A percentile compares a stretch with the other conserved stretches of the same genome.
phyloP scores from a whole-genome alignment of 208 protist species.

The Angomonas deanei region DNA sequence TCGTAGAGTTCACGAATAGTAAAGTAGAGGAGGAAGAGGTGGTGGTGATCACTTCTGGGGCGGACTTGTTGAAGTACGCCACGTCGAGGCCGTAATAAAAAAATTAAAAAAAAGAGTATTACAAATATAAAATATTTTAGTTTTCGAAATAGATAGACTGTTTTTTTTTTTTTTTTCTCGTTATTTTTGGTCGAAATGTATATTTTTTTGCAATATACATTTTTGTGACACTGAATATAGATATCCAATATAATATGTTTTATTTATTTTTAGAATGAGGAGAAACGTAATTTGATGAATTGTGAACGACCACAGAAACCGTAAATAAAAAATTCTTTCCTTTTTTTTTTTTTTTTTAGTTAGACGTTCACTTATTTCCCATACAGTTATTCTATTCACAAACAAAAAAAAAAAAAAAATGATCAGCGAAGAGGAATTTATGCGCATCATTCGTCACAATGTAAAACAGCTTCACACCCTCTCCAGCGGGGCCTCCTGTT shows the following conservation, averaged over 20 bases:
- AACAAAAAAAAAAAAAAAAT: neutral
- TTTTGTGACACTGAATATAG: neutral
- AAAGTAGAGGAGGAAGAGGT: slow-evolving; percentile 34
- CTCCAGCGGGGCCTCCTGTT: too few species aligned
- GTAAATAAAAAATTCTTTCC: too few species aligned
- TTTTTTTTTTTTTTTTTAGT: too few species aligned
- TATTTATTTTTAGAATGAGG: neutral
- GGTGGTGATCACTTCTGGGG: slow-evolving; percentile 64
- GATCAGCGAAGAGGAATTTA: neutral
- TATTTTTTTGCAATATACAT: slow-evolving; percentile 1
- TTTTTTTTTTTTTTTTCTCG: slow-evolving; percentile 1
- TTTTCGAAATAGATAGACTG: neutral
- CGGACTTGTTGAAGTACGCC: slow-evolving; percentile 70
- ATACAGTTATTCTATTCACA: too few species aligned
- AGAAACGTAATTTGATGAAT: neutral
- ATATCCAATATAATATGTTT: neutral
- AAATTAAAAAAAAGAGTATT: neutral
- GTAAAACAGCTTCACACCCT: too few species aligned
- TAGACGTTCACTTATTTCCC: too few species aligned
- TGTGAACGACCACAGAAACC: neutral
- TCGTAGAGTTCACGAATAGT: slow-evolving; percentile 19
- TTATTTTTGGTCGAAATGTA: slow-evolving; percentile 6
- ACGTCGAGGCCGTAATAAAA: slow-evolving; percentile 19
- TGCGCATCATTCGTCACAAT: neutral
- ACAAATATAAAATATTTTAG: neutral